Conservation (phyloP, 2,329 filamentous ascomycete species). For the Trichoderma sp. region DNA sequence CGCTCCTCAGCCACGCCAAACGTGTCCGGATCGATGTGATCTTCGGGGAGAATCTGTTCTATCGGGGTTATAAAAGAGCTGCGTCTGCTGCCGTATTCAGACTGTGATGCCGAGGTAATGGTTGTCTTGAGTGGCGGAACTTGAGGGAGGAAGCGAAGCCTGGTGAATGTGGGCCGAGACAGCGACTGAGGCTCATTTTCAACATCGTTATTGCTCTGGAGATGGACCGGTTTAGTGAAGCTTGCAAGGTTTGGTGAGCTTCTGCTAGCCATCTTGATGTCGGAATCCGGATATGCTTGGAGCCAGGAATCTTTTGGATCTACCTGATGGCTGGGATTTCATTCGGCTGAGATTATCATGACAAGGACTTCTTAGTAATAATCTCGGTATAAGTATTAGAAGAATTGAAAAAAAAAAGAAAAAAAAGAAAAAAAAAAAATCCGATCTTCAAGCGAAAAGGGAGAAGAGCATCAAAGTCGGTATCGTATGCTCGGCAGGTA, state of each 20-base stretch:
- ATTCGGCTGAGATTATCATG: background rate
- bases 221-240: background rate
- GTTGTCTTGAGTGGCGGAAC: slow-evolving; percentile 10
- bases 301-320: background rate
- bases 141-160: background rate
- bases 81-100: slow-evolving; percentile 25
- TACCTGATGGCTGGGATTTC: background rate
- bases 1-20: slow-evolving; percentile 44
- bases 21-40: slow-evolving; percentile 37
- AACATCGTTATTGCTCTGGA: background rate
- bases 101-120: slow-evolving; percentile 20
- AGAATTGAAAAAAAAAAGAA: too few relatives aligned
- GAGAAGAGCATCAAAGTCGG: background rate
- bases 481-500: background rate
- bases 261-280: background rate
- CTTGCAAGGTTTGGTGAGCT: background rate
- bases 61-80: slow-evolving; percentile 33
- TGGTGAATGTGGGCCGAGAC: background rate
- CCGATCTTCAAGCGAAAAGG: too few relatives aligned
- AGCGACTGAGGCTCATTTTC: background rate
- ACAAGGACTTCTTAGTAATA: background rate
- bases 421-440: too few relatives aligned
- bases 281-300: background rate
- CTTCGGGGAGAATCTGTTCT: slow-evolving; percentile 33
- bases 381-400: background rate